Percentiles rank a stretch among this genome's conserved stretches.
phyloP scores from a whole-genome alignment of 306 rosid genomes.

The Senna tora region DNA sequence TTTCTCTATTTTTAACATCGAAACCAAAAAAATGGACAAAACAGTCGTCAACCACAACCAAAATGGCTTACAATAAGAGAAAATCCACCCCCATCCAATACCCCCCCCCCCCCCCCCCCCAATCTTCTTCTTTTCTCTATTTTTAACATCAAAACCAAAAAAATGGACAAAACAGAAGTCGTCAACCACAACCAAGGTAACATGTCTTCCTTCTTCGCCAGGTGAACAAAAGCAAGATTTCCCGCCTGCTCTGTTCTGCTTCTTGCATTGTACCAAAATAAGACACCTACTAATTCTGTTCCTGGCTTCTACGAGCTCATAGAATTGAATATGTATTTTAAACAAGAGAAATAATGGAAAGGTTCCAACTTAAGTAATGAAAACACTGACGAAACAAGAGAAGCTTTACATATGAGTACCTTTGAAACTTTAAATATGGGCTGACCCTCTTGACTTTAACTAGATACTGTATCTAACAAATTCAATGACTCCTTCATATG shows the following conservation, averaged over 20 bases:
- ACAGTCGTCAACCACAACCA: constrained; percentile 19
- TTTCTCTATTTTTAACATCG: neutral
- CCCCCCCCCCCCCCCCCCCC: constrained; percentile 14
- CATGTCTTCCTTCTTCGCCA: constrained; percentile 30
- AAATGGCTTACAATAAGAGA: neutral
- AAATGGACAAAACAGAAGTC: constrained; percentile 34
- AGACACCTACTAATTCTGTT: constrained; percentile 43
- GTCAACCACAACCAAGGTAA: constrained; percentile 7
- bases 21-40: constrained; percentile 19
- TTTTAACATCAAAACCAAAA: neutral
- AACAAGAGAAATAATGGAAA: constrained; percentile 29
- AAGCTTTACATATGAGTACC: constrained; percentile 43
- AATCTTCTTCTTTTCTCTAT: neutral
- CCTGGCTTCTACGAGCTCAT: constrained; percentile 36
- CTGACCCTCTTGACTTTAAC: constrained; percentile 42
- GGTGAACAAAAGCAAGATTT: constrained; percentile 23
- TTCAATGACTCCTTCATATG: constrained; percentile 67
- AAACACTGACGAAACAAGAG: constrained; percentile 24
- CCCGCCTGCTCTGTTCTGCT: constrained; percentile 42
- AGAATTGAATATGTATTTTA: constrained; percentile 41
- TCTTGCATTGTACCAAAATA: constrained; percentile 21
- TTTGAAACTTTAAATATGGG: constrained; percentile 28
- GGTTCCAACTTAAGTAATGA: constrained; percentile 36
- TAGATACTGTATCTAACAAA: constrained; percentile 32
- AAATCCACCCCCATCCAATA: constrained; percentile 5